These are phyloP conservation scores for Torulaspora maleeae DNA, from an alignment of 805 yeast species.

Conservation along the genomic window DNA sequence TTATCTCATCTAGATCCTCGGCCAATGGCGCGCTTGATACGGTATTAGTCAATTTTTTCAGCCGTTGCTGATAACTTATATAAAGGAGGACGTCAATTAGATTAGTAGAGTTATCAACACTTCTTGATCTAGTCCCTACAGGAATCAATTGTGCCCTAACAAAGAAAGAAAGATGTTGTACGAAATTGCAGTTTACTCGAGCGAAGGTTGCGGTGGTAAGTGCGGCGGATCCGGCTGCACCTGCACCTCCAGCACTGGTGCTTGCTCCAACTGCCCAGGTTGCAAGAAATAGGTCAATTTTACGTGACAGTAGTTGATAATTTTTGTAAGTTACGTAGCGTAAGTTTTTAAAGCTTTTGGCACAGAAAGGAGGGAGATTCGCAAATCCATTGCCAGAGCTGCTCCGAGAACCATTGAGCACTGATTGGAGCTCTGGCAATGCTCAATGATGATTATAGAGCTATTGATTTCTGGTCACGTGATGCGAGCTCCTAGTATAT, in stretches of 20 bases:
- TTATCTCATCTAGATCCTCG: not conserved
- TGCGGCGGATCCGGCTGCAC: slow-evolving; percentile 15
- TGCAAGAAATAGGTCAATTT: slow-evolving; percentile 10
- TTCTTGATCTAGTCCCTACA: not conserved
- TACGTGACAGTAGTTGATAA: not conserved
- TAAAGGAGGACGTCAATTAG: not conserved
- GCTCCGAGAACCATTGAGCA: not conserved
- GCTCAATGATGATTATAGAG: not conserved
- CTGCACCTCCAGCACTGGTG: slow-evolving; percentile 13
- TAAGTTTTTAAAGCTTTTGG: too few relatives aligned
- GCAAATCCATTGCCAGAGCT: too few relatives aligned
- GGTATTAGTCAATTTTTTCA: slow-evolving; percentile 2
- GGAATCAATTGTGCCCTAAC: not conserved
- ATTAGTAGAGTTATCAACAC: not conserved
- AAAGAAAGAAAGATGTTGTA: slow-evolving; percentile 5
- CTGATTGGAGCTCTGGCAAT: not conserved
- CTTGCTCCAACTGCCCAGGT: slow-evolving; percentile 14
- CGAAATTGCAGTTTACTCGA: slow-evolving; percentile 11
- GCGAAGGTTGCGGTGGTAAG: slow-evolving; percentile 13
- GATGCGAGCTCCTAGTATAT: not conserved
- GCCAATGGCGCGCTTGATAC: slow-evolving; percentile 1
- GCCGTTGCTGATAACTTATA: not conserved
- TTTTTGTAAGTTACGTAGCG: not conserved
- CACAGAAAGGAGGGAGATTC: too few relatives aligned
- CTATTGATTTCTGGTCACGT: not conserved